These are phyloP conservation scores for Podospora didyma DNA, from an alignment of 495 filamentous ascomycete genomes.

Conservation along the genomic window DNA sequence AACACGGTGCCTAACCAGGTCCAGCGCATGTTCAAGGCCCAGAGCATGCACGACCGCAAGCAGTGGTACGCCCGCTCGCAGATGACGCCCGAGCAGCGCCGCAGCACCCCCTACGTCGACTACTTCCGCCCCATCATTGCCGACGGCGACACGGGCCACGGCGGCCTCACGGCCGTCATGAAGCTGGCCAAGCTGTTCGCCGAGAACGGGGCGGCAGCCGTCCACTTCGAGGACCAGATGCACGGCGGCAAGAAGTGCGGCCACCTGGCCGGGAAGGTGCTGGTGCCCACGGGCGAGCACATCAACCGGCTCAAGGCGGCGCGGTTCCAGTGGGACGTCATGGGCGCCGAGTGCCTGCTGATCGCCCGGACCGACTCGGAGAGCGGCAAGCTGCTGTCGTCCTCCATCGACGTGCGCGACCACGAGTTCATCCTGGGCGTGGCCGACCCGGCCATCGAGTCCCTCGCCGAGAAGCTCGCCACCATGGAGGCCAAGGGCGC, in stretches of 20 bases:
- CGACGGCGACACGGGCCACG: constrained; percentile 95
- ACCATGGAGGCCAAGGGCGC: constrained; percentile 81
- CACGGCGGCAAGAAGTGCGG: constrained; percentile 99
- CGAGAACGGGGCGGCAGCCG: constrained; percentile 94
- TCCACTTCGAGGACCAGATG: constrained; percentile 96
- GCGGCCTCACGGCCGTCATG: constrained; percentile 84
- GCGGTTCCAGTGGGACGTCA: constrained; percentile 96
- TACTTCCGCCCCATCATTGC: constrained; percentile 93
- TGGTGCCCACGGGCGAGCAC: constrained; percentile 91
- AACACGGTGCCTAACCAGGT: constrained; percentile 99
- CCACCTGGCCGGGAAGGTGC: constrained; percentile 92
- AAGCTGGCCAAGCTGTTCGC: constrained; percentile 98
- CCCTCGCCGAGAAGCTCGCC: constrained; percentile 86
- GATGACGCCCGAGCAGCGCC: constrained; percentile 66
- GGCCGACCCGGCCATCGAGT: constrained; percentile 61
- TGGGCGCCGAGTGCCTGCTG: constrained; percentile 90
- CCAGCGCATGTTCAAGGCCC: constrained; percentile 90
- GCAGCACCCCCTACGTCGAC: constrained; percentile 76
- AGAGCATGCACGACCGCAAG: constrained; percentile 93
- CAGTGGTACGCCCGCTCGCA: constrained; percentile 82
- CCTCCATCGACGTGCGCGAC: constrained; percentile 86
- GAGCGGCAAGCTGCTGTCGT: constrained; percentile 83
- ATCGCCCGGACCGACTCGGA: constrained; percentile 96
- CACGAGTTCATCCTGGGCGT: constrained; percentile 95
- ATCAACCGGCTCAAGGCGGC: constrained; percentile 91